These are phyloP conservation scores for Pyrenochaeta sp. DNA, from an alignment of 2,329 filamentous ascomycete genomes.

Conservation along the genomic window DNA sequence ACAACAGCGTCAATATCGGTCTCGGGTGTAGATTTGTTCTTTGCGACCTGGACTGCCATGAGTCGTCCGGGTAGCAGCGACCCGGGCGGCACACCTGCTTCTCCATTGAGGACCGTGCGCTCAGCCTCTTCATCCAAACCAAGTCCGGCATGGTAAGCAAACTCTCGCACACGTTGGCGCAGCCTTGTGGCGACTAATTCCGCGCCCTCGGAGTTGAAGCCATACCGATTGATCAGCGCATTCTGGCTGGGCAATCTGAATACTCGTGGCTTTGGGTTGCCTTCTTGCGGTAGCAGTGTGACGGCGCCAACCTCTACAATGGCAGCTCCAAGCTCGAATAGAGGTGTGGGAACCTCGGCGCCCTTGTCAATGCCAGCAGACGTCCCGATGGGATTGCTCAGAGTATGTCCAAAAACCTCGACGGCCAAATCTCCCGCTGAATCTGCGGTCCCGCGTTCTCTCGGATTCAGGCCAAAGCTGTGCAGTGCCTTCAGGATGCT, in stretches of 20 bases:
- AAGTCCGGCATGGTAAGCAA: constrained; percentile 75
- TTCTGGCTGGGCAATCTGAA: constrained; percentile 86
- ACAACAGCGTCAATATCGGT: constrained; percentile 82
- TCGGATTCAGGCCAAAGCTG: constrained; percentile 77
- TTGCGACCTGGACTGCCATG: constrained; percentile 91
- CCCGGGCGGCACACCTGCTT: constrained; percentile 80
- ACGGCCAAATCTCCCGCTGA: constrained; percentile 63
- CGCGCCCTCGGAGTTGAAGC: constrained; percentile 89
- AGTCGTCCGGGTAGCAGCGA: constrained; percentile 78
- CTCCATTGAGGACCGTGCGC: constrained; percentile 77
- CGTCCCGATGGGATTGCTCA: constrained; percentile 90
- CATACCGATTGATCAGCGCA: constrained; percentile 93
- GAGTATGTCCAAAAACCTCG: constrained; percentile 77
- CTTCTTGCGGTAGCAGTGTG: constrained; percentile 85
- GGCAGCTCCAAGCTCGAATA: constrained; percentile 84
- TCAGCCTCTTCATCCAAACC: constrained; percentile 71
- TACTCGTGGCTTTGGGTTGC: constrained; percentile 87
- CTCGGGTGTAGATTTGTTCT: constrained; percentile 94
- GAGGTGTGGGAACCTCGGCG: constrained; percentile 82
- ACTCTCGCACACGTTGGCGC: constrained; percentile 78
- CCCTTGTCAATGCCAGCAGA: constrained; percentile 97
- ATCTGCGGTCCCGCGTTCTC: constrained; percentile 75
- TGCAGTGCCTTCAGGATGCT: constrained; percentile 76
- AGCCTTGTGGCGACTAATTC: constrained; percentile 84
- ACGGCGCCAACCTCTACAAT: constrained; percentile 93